Evolutionary conservation across 352 stramenopile genomes (phyloP), one percentile per base, ranked within the genome.

Genomic region (Phytophthora lateralis): DNA sequence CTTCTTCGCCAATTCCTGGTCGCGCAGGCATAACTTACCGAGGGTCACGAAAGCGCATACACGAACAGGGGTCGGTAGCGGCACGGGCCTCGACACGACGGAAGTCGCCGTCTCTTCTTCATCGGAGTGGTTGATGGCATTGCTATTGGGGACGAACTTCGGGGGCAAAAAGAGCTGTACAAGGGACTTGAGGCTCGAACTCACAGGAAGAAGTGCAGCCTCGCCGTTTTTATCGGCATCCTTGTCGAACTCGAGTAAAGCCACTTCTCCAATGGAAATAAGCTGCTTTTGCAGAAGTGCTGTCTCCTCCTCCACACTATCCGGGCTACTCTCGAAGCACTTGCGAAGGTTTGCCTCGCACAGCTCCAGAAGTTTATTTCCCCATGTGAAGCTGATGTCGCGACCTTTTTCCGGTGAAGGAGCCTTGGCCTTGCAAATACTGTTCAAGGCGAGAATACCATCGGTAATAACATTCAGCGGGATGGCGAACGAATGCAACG

Each of bases 21-120:
- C 93, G 15, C 95, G 82, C n/a, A 99, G 76, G 58, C 96, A 99
- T 17, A 99, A 59, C 53, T 99, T 99, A 30, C 97, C 97, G 20
- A 98, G 66, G 1, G 92, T 95, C 12, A 98, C 78, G 66, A 98
- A 98, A 5, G 94, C 96, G 65, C 96, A 96, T 11, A 97, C 94
- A 20, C 96, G 82, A 35, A 98, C 72, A 10, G 75, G 75, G 17
- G 78, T 85, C 8, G 91, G 89, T 20, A 95, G 91, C n/a, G 66
- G 29, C 14, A 66, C 44, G 15, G 51, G 39, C 34, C 52, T 62
- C 15, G 63, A 76, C 42, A 47, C 24, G 21, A 61, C 44, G 10
- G 32, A 48, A 15, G 32, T 34, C 24, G 46, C 55, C 41, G 26
- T 37, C 12, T 73, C 66, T 44, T 78, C 35, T 57, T 75, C 54